Percentiles rank a stretch among this genome's conserved stretches.
Evolutionary conservation across 306 rosid species (phyloP).

Genomic region (Trichosanthes truncata): DNA sequence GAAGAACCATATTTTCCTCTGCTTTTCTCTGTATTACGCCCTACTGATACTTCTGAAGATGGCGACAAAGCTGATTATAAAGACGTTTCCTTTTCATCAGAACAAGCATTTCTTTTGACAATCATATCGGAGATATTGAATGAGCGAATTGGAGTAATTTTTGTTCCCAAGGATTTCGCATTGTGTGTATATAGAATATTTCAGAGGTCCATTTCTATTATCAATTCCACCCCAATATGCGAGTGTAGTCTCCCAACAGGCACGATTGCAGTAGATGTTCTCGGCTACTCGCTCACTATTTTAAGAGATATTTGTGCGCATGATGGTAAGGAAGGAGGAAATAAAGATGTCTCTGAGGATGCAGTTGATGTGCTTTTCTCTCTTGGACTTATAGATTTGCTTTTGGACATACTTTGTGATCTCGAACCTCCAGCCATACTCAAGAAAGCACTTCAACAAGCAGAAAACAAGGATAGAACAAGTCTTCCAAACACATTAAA

Average conservation of each 20-base stretch:
- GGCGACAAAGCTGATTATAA: neutral
- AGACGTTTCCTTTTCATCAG: slow-evolving; percentile 24
- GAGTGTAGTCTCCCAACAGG: slow-evolving; percentile 61
- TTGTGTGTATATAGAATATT: slow-evolving; percentile 42
- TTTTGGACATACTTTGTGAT: slow-evolving; percentile 43
- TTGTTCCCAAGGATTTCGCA: slow-evolving; percentile 31
- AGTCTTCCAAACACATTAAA: slow-evolving; percentile 17
- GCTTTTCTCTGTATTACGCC: slow-evolving; percentile 27
- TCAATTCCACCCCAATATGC: slow-evolving; percentile 20
- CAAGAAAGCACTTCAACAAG: slow-evolving; percentile 39
- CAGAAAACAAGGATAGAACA: slow-evolving; percentile 22
- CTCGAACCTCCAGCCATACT: slow-evolving; percentile 68
- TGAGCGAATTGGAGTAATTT: slow-evolving; percentile 32
- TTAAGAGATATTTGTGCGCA: slow-evolving; percentile 65
- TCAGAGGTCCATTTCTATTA: slow-evolving; percentile 32
- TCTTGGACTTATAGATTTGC: slow-evolving; percentile 38
- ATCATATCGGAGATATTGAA: slow-evolving; percentile 40
- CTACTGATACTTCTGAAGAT: neutral
- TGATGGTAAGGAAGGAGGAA: slow-evolving; percentile 18
- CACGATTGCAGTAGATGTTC: slow-evolving; percentile 31
- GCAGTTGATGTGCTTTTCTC: slow-evolving; percentile 41
- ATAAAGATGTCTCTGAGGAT: slow-evolving; percentile 19
- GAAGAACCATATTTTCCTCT: slow-evolving; percentile 41
- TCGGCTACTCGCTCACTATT: slow-evolving; percentile 60
- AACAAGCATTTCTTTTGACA: slow-evolving; percentile 47